These are phyloP conservation scores for Grammothele lineata DNA, from an alignment of 768 basidiomycete species.

Conservation along the genomic window DNA sequence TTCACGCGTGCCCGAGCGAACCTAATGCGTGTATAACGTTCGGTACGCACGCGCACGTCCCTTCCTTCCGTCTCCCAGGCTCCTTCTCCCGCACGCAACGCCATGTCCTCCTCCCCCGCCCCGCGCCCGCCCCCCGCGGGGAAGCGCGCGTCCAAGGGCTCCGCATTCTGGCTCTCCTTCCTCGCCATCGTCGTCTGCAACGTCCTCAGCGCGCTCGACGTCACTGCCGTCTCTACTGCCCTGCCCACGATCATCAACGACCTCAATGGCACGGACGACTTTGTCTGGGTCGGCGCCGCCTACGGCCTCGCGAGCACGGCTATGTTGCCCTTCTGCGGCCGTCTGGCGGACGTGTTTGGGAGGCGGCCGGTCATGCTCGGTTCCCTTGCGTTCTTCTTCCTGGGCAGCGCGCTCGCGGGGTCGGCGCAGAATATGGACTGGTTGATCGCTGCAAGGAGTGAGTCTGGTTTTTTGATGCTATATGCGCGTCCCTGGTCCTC, in stretches of 20 bases:
- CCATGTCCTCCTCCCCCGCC: not conserved
- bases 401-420: slow-evolving; percentile 38
- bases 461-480: not conserved
- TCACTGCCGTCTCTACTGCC: slow-evolving; percentile 5
- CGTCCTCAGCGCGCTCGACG: slow-evolving; percentile 13
- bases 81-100: too few species aligned
- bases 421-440: slow-evolving; percentile 35
- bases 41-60: too few species aligned
- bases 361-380: slow-evolving; percentile 29
- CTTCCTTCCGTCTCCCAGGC: too few species aligned
- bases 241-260: slow-evolving; percentile 9
- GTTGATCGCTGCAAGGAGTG: slow-evolving; percentile 35
- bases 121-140: not conserved
- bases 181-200: slow-evolving; percentile 6
- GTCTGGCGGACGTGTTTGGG: slow-evolving; percentile 25
- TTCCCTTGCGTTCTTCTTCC: slow-evolving; percentile 29
- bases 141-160: not conserved
- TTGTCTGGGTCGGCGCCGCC: slow-evolving; percentile 26
- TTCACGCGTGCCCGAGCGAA: too few species aligned
- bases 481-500: too few species aligned
- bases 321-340: slow-evolving; percentile 26
- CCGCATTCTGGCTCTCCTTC: slow-evolving; percentile 8
- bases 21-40: too few species aligned
- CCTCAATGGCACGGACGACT: slow-evolving; percentile 16
- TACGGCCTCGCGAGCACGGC: slow-evolving; percentile 34